Conservation (phyloP, 2,329 filamentous ascomycete genomes). For the Mollisiaceae sp. region DNA sequence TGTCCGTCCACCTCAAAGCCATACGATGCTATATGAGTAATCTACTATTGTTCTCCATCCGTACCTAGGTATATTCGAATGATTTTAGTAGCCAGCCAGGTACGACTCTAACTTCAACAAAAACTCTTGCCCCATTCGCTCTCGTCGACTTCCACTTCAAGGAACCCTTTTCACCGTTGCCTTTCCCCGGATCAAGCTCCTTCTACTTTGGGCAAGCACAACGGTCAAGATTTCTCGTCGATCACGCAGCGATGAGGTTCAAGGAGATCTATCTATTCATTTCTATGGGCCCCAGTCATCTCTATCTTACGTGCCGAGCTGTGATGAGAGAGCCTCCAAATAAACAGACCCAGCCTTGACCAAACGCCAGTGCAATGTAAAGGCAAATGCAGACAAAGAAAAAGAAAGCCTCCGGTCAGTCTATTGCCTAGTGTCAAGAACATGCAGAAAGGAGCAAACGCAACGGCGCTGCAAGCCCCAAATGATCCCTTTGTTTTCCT, state of each 20-base stretch:
- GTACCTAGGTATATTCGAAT: no score
- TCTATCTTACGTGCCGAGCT: neutral
- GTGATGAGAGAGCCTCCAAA: constrained; percentile 7
- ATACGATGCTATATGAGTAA: no score
- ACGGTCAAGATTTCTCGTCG: no score
- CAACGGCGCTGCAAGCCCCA: neutral
- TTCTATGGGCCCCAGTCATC: neutral
- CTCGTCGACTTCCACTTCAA: no score
- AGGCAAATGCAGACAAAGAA: neutral
- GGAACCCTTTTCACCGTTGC: no score
- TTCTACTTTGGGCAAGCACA: no score
- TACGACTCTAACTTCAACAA: no score
- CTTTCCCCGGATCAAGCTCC: no score
- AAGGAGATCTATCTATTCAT: constrained; percentile 8
- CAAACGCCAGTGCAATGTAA: constrained; percentile 1
- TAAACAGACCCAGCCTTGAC: neutral
- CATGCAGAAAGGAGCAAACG: constrained; percentile 2
- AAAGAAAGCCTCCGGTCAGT: neutral
- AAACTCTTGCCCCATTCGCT: no score
- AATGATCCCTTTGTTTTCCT: neutral
- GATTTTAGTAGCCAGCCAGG: no score
- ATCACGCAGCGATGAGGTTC: neutral
- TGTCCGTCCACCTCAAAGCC: no score
- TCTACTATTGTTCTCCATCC: no score
- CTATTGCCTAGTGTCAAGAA: constrained; percentile 1